Evolutionary conservation across 148 eudicot species (phyloP).

Genomic region (Salicornia ramosissima): DNA sequence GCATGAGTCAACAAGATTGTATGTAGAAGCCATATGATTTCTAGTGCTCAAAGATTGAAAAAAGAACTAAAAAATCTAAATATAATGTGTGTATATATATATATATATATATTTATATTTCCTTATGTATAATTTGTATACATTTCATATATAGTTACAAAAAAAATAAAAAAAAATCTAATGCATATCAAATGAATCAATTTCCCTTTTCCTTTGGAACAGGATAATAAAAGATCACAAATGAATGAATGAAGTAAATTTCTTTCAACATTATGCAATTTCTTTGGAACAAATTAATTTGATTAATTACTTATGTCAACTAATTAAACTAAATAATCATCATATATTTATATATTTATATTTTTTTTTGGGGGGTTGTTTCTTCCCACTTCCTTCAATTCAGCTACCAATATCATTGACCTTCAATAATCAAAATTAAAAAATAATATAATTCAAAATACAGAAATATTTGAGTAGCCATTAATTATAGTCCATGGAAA

Average conservation of each 20-base stretch:
- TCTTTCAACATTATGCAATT: background rate
- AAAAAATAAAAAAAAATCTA: background rate
- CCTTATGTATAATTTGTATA: background rate
- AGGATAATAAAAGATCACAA: background rate
- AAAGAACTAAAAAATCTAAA: too few species aligned
- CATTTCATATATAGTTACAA: background rate
- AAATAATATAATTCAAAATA: background rate
- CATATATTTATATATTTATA: too few species aligned
- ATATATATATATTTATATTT: too few species aligned
- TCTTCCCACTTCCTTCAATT: conserved; percentile 7
- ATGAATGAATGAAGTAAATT: background rate
- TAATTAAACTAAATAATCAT: background rate
- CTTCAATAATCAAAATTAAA: background rate
- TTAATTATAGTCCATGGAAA: background rate
- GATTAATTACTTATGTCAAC: background rate
- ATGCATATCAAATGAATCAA: background rate
- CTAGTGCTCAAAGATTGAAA: too few species aligned
- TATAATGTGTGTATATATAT: too few species aligned
- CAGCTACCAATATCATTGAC: background rate
- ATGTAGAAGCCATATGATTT: too few species aligned
- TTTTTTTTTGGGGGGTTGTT: background rate
- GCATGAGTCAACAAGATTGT: too few species aligned
- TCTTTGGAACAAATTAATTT: background rate
- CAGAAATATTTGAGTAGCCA: too few species aligned
- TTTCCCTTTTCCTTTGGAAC: background rate